phyloP scores from a whole-genome alignment of 352 stramenopile genomes.

The Pythium guiyangense region DNA sequence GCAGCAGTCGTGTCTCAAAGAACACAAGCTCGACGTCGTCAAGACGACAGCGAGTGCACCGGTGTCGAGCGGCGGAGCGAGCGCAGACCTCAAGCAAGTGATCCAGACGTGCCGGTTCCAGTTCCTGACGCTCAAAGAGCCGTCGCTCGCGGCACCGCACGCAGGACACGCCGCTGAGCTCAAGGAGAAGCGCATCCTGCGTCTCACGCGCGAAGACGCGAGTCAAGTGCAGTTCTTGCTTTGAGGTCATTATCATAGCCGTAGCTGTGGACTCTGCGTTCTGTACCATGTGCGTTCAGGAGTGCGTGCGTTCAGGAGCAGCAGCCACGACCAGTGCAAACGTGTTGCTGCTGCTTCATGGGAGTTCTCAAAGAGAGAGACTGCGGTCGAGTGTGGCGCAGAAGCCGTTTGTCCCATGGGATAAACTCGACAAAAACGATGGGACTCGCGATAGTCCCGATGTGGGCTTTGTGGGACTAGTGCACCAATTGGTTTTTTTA shows the following conservation, averaged over 20 bases:
- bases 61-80: constrained; percentile 48
- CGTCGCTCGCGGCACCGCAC: constrained; percentile 6
- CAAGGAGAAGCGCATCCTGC: constrained; percentile 53
- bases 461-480: no score
- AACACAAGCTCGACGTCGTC: constrained; percentile 67
- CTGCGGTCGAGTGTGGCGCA: no score
- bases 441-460: no score
- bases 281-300: no score
- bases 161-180: constrained; percentile 1
- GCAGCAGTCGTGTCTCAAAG: constrained; percentile 83
- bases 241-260: constrained; percentile 14
- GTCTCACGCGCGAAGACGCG: constrained; percentile 71
- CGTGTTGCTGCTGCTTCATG: no score
- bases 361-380: no score
- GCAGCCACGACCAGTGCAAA: no score
- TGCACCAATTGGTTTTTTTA: no score
- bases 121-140: constrained; percentile 62
- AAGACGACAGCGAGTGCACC: constrained; percentile 38
- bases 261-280: no score
- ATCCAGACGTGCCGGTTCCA: constrained; percentile 85
- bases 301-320: no score
- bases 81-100: constrained; percentile 69
- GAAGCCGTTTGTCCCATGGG: no score
- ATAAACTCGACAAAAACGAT: no score
- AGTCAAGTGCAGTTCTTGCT: constrained; percentile 82